Percentiles rank a stretch among this genome's conserved stretches.
Evolutionary conservation across 768 basidiomycete species (phyloP).

Genomic region (Piloderma croceum): DNA sequence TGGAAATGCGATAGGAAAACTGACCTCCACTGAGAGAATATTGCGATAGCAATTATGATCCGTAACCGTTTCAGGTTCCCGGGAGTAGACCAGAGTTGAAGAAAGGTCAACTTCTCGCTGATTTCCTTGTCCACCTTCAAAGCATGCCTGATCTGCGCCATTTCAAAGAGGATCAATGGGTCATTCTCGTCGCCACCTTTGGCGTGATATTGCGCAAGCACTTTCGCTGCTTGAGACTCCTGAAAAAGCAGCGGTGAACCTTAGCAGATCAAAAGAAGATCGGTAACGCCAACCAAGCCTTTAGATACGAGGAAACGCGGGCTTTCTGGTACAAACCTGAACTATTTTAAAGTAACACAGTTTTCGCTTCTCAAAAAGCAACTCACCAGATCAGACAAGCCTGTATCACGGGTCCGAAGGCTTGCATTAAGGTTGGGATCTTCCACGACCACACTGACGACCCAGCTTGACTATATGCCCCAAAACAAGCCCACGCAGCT

Average conservation of each 20-base stretch:
- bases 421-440: constrained; percentile 60
- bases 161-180: constrained; percentile 45
- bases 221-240: constrained; percentile 52
- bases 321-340: constrained; percentile 63
- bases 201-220: constrained; percentile 72
- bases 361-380: not conserved
- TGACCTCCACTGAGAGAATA: constrained; percentile 74
- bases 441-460: constrained; percentile 57
- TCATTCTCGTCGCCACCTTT: constrained; percentile 53
- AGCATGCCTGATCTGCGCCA: constrained; percentile 68
- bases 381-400: constrained; percentile 47
- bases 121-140: constrained; percentile 57
- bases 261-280: not conserved
- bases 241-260: constrained; percentile 12
- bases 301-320: constrained; percentile 62
- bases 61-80: constrained; percentile 68
- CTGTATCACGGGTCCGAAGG: constrained; percentile 51
- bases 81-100: constrained; percentile 49
- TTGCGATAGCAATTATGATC: constrained; percentile 58
- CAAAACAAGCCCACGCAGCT: constrained; percentile 46
- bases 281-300: constrained; percentile 38
- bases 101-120: constrained; percentile 42
- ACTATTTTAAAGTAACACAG: constrained; percentile 7
- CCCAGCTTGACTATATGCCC: constrained; percentile 25
- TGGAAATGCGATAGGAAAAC: constrained; percentile 7